These are phyloP conservation scores for Zopfia rhizophila DNA, from an alignment of 2,329 filamentous ascomycete genomes.

Conservation along the genomic window DNA sequence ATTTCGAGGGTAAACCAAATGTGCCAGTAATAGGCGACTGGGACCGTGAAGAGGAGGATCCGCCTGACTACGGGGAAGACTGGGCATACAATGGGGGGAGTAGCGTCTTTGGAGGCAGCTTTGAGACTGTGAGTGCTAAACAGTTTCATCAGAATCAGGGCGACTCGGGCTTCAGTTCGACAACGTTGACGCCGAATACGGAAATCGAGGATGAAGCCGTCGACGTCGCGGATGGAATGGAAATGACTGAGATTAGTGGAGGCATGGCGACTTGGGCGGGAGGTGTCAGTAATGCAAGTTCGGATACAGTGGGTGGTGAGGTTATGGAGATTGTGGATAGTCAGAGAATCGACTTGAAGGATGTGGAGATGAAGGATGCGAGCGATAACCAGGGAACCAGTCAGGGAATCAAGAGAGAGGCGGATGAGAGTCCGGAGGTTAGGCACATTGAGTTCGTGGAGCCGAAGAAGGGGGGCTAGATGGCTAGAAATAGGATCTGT, in stretches of 20 bases:
- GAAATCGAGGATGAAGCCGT: slow-evolving; percentile 37
- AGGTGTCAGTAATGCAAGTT: slow-evolving; percentile 30
- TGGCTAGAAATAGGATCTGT: too few species aligned
- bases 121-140: slow-evolving; percentile 31
- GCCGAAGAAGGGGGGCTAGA: slow-evolving; percentile 35
- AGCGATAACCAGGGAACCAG: background rate
- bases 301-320: slow-evolving; percentile 34
- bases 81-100: slow-evolving; percentile 3
- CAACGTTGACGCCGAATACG: slow-evolving; percentile 49
- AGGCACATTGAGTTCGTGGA: slow-evolving; percentile 38
- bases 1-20: slow-evolving; percentile 12
- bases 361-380: slow-evolving; percentile 37
- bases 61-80: slow-evolving; percentile 15
- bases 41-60: slow-evolving; percentile 23
- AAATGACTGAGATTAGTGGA: slow-evolving; percentile 41
- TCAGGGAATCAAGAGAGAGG: background rate
- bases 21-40: slow-evolving; percentile 24
- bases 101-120: slow-evolving; percentile 10
- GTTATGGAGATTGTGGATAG: slow-evolving; percentile 26
- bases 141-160: slow-evolving; percentile 28
- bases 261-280: slow-evolving; percentile 33
- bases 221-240: slow-evolving; percentile 18
- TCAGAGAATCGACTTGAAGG: slow-evolving; percentile 25
- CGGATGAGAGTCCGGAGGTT: slow-evolving; percentile 16
- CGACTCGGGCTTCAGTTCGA: slow-evolving; percentile 33